Conservation (phyloP, 2,329 filamentous ascomycete genomes). For the Fusarium equiseti region DNA sequence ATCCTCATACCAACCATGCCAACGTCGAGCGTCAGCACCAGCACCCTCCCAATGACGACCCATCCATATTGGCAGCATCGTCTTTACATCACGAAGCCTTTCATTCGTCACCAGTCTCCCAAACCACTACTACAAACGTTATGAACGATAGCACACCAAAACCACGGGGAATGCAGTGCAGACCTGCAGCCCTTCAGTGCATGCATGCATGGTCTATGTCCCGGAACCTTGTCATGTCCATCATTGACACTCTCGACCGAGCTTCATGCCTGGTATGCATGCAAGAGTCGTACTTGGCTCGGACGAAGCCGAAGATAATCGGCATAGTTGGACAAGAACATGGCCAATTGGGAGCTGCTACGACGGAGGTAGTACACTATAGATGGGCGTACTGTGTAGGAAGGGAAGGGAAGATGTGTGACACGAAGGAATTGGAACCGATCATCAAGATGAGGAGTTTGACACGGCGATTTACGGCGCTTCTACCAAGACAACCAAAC, state of each 20-base stretch:
- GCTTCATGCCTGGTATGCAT: background rate
- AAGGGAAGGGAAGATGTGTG: background rate
- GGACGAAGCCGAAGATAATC: slow-evolving; percentile 27
- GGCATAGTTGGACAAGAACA: background rate
- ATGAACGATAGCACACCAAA: slow-evolving; percentile 34
- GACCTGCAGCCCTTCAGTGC: slow-evolving; percentile 15
- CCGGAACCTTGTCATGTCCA: slow-evolving; percentile 2
- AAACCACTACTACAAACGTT: slow-evolving; percentile 10
- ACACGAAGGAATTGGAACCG: background rate
- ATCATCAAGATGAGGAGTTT: background rate
- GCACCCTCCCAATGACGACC: slow-evolving; percentile 6
- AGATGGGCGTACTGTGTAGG: slow-evolving; percentile 7
- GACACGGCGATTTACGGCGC: background rate
- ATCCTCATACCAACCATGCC: slow-evolving; percentile 7
- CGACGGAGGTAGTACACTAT: slow-evolving; percentile 8
- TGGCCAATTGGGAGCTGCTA: slow-evolving; percentile 20
- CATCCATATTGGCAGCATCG: slow-evolving; percentile 12
- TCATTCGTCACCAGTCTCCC: slow-evolving; percentile 7
- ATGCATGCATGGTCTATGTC: slow-evolving; percentile 1
- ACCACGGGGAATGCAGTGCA: slow-evolving; percentile 33
- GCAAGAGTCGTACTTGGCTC: slow-evolving; percentile 12
- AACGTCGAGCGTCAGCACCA: slow-evolving; percentile 29
- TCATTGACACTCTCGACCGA: slow-evolving; percentile 4
- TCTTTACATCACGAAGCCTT: slow-evolving; percentile 3
- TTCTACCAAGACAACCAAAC: background rate